phyloP scores from a whole-genome alignment of 2,329 filamentous ascomycete species.

The Ophiostoma sp. region DNA sequence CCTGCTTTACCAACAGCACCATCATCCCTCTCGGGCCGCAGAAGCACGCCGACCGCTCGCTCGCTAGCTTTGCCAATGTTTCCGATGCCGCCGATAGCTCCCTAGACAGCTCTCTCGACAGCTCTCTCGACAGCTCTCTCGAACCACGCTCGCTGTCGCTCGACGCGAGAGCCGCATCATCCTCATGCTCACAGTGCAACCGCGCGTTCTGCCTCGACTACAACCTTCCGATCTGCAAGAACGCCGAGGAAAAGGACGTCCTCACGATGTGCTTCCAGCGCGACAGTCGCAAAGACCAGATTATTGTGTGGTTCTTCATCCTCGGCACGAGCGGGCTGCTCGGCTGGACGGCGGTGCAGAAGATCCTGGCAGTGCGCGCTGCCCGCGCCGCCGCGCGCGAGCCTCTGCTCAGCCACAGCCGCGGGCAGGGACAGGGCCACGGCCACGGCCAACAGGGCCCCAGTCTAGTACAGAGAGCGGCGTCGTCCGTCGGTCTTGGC shows the following conservation, averaged over 20 bases:
- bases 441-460: not conserved
- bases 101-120: too few relatives aligned
- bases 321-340: conserved; percentile 53
- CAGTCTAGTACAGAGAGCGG: conserved; percentile 1
- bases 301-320: conserved; percentile 62
- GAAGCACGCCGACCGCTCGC: conserved; percentile 29
- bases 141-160: not conserved
- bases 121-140: too few relatives aligned
- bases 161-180: conserved; percentile 35
- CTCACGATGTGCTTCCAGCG: conserved; percentile 61
- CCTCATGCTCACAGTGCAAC: conserved; percentile 57
- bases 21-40: conserved; percentile 56
- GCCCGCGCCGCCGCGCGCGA: conserved; percentile 14
- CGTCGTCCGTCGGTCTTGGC: conserved; percentile 13
- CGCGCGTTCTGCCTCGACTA: conserved; percentile 59
- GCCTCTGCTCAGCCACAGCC: conserved; percentile 10
- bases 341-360: conserved; percentile 52
- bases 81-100: too few relatives aligned
- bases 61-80: conserved; percentile 16
- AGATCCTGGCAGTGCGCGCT: conserved; percentile 10
- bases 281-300: conserved; percentile 60
- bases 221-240: conserved; percentile 57
- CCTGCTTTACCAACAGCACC: conserved; percentile 63
- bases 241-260: conserved; percentile 56
- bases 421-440: not conserved